Base-by-base conservation (phyloP, 2,329 filamentous ascomycete genomes). In the Coniella lustricola region DNA sequence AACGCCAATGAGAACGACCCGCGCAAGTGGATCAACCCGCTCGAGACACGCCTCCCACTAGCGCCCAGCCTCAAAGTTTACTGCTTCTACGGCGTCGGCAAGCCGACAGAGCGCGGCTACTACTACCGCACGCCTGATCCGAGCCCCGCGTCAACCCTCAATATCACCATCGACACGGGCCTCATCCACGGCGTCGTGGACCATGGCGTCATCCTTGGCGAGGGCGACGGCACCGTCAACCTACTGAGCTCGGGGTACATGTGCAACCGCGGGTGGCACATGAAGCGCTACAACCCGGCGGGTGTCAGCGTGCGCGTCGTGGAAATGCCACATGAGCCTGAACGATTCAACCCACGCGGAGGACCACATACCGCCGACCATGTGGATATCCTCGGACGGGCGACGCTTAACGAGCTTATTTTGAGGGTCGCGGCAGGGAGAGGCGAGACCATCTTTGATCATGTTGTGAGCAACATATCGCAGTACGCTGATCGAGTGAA, bases 311-410 rank as follows among this genome's bases (percentile, higher is more conserved):
- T 98, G 54, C 94, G 82, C 35, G 87, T 90, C 0, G 90, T 85
- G 53, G 93, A 98, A 70, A 98, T 98, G 93, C 87, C 84, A 1
- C 93, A 98, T 62, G 90, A 97, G 61, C 93, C 93, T 1, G 91
- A 96, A 58, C 73, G 88, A 16, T 98, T 96, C 65, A 91, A 84
- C 58, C 89, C 93, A 0, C 74, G 93, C 46, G 82, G 82, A 16
- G 82, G 81, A 0, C 79, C 80, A 20, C 81, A 80, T 52, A 82
- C 77, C 53, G 90, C 90, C 13, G 93, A 98, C 62, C 93, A 98
- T 62, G 93, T 98, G 44, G 93, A 98, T 62, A 98, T 98, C 50
- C 74, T 98, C 3, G 93, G 93, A 1, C 75, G 93, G 25, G 83
- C 90, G 56, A 89, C 82, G 29, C 74, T 98, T 21, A 98, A 98